A percentile compares a stretch with the other conserved stretches of the same genome.
These are phyloP conservation scores for Somion occarium DNA, from an alignment of 1,284 basidiomycete genomes.

Conservation along the genomic window DNA sequence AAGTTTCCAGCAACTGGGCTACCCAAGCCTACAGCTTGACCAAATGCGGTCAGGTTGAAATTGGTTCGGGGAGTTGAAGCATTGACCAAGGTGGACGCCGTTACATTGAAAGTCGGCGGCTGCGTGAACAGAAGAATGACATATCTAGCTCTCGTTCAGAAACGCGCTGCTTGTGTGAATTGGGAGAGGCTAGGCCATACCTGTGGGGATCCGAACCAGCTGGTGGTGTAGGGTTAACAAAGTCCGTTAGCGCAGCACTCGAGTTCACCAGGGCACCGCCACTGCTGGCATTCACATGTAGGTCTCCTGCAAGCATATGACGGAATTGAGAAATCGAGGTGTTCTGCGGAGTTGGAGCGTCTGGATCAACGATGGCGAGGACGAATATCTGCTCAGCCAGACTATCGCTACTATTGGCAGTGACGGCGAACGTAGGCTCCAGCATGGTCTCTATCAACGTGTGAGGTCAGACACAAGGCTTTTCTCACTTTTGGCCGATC, in stretches of 20 bases:
- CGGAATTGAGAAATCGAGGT: constrained; percentile 43
- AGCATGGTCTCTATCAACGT: constrained; percentile 34
- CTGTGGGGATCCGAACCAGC: constrained; percentile 47
- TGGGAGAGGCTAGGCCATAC: too few relatives aligned
- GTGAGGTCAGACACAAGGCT: neutral
- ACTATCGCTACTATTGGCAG: constrained; percentile 14
- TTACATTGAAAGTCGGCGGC: constrained; percentile 32
- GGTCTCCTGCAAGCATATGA: constrained; percentile 46
- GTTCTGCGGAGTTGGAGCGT: constrained; percentile 45
- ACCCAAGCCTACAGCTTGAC: constrained; percentile 37
- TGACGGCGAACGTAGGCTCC: constrained; percentile 35
- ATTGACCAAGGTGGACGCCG: constrained; percentile 36
- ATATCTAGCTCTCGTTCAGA: constrained; percentile 25
- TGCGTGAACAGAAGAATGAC: constrained; percentile 46
- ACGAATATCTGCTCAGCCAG: constrained; percentile 38
- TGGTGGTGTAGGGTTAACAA: constrained; percentile 43
- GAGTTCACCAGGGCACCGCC: constrained; percentile 35
- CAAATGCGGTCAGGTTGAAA: constrained; percentile 47
- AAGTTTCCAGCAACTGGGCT: constrained; percentile 45
- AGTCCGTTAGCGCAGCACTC: constrained; percentile 42
- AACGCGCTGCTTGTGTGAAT: too few relatives aligned
- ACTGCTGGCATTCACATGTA: constrained; percentile 26
- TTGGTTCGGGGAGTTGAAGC: constrained; percentile 30
- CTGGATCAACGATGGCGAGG: constrained; percentile 43
- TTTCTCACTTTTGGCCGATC: neutral